Evolutionary conservation across 495 filamentous ascomycete genomes (phyloP).

Genomic region (Neurospora sp.): DNA sequence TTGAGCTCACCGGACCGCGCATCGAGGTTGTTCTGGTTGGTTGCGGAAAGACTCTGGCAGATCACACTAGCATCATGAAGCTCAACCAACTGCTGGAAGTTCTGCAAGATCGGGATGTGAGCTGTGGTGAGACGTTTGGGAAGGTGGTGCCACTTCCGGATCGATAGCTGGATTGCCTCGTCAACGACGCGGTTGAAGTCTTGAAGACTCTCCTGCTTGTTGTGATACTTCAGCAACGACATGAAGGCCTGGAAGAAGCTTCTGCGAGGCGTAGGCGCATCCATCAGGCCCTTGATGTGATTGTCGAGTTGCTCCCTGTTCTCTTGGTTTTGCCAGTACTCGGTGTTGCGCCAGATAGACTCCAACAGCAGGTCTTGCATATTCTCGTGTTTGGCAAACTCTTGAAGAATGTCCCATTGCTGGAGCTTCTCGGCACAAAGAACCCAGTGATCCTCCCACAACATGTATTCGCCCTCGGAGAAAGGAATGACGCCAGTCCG

Average conservation of each 20-base stretch:
- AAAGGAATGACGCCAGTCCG: constrained; percentile 87
- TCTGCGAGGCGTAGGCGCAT: constrained; percentile 86
- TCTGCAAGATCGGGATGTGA: constrained; percentile 88
- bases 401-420: constrained; percentile 93
- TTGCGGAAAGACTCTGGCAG: constrained; percentile 75
- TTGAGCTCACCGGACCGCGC: constrained; percentile 93
- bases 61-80: constrained; percentile 96
- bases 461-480: constrained; percentile 92
- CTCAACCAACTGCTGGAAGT: constrained; percentile 98
- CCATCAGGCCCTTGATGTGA: constrained; percentile 90
- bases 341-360: constrained; percentile 85
- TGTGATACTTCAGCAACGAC: constrained; percentile 83
- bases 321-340: constrained; percentile 78
- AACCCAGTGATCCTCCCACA: constrained; percentile 99
- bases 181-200: constrained; percentile 89
- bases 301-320: constrained; percentile 82
- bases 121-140: constrained; percentile 89
- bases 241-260: constrained; percentile 98
- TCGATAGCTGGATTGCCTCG: constrained; percentile 90
- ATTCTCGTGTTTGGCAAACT: constrained; percentile 99
- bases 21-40: constrained; percentile 77
- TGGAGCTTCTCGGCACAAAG: constrained; percentile 96
- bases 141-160: constrained; percentile 96
- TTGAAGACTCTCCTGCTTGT: constrained; percentile 65
- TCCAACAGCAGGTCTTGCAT: constrained; percentile 95